Evolutionary conservation across 2,329 filamentous ascomycete species (phyloP).

Genomic region (Fusarium sp.): DNA sequence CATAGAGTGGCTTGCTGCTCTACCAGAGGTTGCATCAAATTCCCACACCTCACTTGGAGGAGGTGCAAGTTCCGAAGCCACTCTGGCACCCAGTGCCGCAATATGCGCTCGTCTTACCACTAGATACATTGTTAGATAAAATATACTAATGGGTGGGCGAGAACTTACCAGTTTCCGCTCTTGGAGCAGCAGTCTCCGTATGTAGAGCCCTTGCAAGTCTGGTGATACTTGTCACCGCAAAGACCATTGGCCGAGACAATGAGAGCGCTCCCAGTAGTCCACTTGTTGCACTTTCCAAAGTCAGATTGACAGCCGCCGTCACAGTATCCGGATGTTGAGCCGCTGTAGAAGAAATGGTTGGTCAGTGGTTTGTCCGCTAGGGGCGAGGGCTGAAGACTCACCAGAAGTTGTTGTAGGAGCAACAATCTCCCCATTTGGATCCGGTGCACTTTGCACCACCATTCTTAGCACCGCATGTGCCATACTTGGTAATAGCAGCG

Average conservation of each 20-base stretch:
- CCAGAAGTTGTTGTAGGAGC: constrained; percentile 49
- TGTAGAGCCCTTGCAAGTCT: constrained; percentile 26
- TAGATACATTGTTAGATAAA: neutral
- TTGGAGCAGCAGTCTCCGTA: constrained; percentile 29
- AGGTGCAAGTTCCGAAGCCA: constrained; percentile 10
- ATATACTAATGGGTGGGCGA: neutral
- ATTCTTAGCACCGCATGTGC: constrained; percentile 46
- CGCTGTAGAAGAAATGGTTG: neutral
- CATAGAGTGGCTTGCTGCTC: neutral
- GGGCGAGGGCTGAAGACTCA: constrained; percentile 25
- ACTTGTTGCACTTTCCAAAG: constrained; percentile 45
- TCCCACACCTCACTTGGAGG: neutral
- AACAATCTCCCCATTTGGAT: constrained; percentile 50
- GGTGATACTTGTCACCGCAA: constrained; percentile 30
- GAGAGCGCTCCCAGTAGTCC: constrained; percentile 3
- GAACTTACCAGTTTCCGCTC: constrained; percentile 11
- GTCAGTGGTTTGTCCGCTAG: neutral
- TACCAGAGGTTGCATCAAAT: neutral
- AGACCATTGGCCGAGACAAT: constrained; percentile 34
- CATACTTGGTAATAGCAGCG: constrained; percentile 38
- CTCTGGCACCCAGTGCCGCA: constrained; percentile 7
- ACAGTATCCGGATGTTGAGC: constrained; percentile 39
- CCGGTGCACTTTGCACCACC: constrained; percentile 45
- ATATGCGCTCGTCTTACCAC: constrained; percentile 23
- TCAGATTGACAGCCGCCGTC: constrained; percentile 44